These are phyloP conservation scores for Arthrobotrys entomopaga DNA, from an alignment of 2,329 filamentous ascomycete species.

Conservation along the genomic window DNA sequence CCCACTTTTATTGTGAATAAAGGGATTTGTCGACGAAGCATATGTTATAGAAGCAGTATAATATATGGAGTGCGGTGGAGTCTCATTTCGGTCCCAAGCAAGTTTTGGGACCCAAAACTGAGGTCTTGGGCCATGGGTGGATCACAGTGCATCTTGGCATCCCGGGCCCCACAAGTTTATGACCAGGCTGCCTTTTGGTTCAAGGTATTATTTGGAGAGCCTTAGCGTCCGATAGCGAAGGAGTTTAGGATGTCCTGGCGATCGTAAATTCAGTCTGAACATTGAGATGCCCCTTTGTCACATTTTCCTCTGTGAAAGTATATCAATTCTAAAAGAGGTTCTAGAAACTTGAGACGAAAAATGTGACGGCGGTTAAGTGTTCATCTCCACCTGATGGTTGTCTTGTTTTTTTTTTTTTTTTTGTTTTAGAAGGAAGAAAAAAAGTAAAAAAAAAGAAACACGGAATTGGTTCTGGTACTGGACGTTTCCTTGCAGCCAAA, in stretches of 20 bases:
- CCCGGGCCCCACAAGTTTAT: slow-evolving; percentile 15
- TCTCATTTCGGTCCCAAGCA: slow-evolving; percentile 18
- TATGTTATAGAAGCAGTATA: slow-evolving; percentile 16
- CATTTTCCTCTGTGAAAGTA: neutral
- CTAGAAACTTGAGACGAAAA: slow-evolving; percentile 22
- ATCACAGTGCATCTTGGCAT: slow-evolving; percentile 37
- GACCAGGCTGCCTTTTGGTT: slow-evolving; percentile 6
- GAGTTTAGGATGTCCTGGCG: neutral
- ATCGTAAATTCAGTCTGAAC: neutral
- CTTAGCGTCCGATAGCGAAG: slow-evolving; percentile 1
- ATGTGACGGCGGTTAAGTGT: slow-evolving; percentile 47
- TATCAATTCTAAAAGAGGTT: neutral
- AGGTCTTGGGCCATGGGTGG: slow-evolving; percentile 40
- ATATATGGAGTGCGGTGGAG: slow-evolving; percentile 33
- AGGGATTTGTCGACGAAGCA: slow-evolving; percentile 11
- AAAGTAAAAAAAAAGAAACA: slow-evolving; percentile 14
- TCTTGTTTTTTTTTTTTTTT: slow-evolving; percentile 37
- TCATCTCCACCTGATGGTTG: slow-evolving; percentile 52
- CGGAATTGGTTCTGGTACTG: slow-evolving; percentile 22
- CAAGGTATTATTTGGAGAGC: neutral
- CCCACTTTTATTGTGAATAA: slow-evolving; percentile 2
- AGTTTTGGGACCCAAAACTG: slow-evolving; percentile 26
- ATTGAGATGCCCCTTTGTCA: slow-evolving; percentile 4
- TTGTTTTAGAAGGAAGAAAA: too few relatives aligned
- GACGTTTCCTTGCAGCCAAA: slow-evolving; percentile 15